Percentiles rank a stretch among this genome's conserved stretches.
Evolutionary conservation across 495 filamentous ascomycete species (phyloP).

Genomic region (Aspergillus homomorphus): DNA sequence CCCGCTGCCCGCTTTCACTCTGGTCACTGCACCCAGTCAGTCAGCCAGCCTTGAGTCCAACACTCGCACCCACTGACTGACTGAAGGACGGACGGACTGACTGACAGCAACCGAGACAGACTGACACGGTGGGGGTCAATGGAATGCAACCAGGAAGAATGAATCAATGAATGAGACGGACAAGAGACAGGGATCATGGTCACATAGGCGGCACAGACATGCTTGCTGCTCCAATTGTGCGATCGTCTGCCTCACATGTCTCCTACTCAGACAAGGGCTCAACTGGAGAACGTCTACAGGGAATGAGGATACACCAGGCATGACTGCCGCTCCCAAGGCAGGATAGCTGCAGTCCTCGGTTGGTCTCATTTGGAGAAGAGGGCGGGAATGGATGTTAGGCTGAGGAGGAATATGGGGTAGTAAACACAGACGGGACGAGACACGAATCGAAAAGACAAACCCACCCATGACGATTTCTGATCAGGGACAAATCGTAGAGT

Average conservation of each 20-base stretch:
- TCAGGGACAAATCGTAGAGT: not conserved
- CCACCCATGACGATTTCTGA: constrained; percentile 28
- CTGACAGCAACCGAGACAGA: too few species aligned
- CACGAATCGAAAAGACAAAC: constrained; percentile 19
- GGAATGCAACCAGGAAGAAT: too few species aligned
- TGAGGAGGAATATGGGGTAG: not conserved
- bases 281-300: not conserved
- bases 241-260: not conserved
- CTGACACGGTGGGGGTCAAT: too few species aligned
- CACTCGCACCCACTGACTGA: too few species aligned
- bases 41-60: too few species aligned
- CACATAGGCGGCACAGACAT: not conserved
- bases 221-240: not conserved
- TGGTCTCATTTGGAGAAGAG: not conserved
- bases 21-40: too few species aligned
- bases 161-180: not conserved
- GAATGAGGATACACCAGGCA: not conserved
- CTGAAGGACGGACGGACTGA: too few species aligned
- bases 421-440: not conserved
- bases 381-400: not conserved
- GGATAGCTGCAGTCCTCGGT: not conserved
- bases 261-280: not conserved
- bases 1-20: constrained; percentile 9
- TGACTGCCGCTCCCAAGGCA: too few species aligned
- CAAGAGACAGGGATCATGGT: not conserved